Conservation (phyloP, 2,329 filamentous ascomycete species). For the Talaromyces albobiverticillius region DNA sequence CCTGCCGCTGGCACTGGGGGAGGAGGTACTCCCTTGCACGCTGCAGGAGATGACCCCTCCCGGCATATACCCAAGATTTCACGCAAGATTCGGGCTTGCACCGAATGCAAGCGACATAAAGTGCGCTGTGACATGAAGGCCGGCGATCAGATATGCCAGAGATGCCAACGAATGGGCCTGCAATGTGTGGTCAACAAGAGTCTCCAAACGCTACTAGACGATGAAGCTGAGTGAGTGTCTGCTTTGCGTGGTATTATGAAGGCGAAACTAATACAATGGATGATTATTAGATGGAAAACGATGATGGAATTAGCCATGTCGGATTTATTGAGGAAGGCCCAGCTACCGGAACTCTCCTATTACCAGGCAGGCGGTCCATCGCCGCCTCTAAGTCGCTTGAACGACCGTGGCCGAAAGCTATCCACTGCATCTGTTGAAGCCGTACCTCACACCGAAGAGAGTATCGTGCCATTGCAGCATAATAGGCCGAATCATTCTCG, state of each 20-base stretch:
- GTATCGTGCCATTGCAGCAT: constrained; percentile 16
- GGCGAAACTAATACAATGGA: constrained; percentile 1
- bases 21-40: constrained; percentile 18
- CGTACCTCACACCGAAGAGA: constrained; percentile 18
- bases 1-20: constrained; percentile 11
- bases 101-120: constrained; percentile 54
- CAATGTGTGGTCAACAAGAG: constrained; percentile 54
- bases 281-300: constrained; percentile 36
- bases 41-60: constrained; percentile 24
- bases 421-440: constrained; percentile 33
- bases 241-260: not conserved
- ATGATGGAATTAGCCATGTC: constrained; percentile 39
- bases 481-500: constrained; percentile 5
- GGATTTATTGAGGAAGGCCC: constrained; percentile 34
- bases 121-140: constrained; percentile 54
- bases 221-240: constrained; percentile 44
- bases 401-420: constrained; percentile 30
- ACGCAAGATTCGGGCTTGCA: constrained; percentile 49
- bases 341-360: constrained; percentile 37
- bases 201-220: constrained; percentile 47
- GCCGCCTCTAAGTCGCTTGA: constrained; percentile 25
- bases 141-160: constrained; percentile 47
- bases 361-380: constrained; percentile 31
- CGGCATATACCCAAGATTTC: constrained; percentile 41
- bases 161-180: constrained; percentile 49